phyloP scores from a whole-genome alignment of 2,329 filamentous ascomycete species.

The Alternaria angustiovoidea region DNA sequence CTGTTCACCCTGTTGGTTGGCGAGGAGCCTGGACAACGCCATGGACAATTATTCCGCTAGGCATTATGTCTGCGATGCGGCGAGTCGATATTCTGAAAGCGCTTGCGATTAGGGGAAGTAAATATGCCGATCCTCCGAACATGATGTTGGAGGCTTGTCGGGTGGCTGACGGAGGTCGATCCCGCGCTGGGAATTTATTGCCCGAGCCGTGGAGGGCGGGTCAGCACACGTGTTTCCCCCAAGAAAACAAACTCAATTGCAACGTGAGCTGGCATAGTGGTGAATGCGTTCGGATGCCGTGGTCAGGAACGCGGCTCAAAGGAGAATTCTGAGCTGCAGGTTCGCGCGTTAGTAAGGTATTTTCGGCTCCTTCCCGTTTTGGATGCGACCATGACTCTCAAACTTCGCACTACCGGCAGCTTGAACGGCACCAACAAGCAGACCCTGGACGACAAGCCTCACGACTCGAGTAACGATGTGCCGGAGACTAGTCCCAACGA shows the following conservation, averaged over 20 bases:
- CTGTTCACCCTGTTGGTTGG: background rate
- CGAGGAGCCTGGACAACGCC: background rate
- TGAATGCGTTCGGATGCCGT: background rate
- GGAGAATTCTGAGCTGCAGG: background rate
- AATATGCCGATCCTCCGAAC: slow-evolving; percentile 2
- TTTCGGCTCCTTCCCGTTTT: background rate
- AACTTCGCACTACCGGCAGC: slow-evolving; percentile 1
- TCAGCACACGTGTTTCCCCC: background rate
- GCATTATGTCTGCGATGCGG: background rate
- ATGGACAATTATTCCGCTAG: background rate
- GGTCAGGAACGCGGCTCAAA: background rate
- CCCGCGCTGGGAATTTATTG: slow-evolving; percentile 6
- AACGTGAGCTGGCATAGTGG: too few species aligned
- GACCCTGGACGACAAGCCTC: background rate
- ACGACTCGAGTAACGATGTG: background rate
- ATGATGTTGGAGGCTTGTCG: slow-evolving; percentile 4
- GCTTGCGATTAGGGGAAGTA: background rate
- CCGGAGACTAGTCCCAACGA: slow-evolving; percentile 1
- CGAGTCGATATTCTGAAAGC: slow-evolving; percentile 1
- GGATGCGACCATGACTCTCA: slow-evolving; percentile 10
- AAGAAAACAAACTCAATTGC: background rate
- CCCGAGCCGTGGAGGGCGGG: background rate
- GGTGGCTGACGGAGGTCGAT: slow-evolving; percentile 7
- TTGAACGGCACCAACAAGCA: background rate
- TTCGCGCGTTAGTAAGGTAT: background rate